phyloP scores from a whole-genome alignment of 768 basidiomycete species.

The Tubosaeta sp. region DNA sequence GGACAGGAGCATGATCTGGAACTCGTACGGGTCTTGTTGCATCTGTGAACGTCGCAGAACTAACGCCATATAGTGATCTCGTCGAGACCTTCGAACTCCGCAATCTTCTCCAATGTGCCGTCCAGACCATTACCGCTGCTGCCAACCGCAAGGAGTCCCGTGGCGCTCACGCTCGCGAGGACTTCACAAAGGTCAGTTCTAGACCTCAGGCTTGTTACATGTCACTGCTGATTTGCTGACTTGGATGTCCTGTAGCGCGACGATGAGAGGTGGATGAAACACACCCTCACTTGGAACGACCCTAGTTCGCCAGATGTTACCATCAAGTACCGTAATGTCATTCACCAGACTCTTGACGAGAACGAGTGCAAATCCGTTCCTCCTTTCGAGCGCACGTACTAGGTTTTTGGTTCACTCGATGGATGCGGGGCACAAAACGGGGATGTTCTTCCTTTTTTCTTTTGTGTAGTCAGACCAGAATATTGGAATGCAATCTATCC shows the following conservation, averaged over 20 bases:
- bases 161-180: constrained; percentile 98
- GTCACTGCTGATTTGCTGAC: constrained; percentile 1
- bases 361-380: constrained; percentile 96
- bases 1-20: constrained; percentile 99
- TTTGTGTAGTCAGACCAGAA: constrained; percentile 5
- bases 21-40: constrained; percentile 63
- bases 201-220: not conserved
- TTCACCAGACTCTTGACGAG: constrained; percentile 84
- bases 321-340: constrained; percentile 87
- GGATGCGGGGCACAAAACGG: constrained; percentile 3
- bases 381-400: constrained; percentile 97
- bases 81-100: constrained; percentile 96
- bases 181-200: constrained; percentile 79
- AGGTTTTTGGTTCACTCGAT: constrained; percentile 10
- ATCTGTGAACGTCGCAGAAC: constrained; percentile 2
- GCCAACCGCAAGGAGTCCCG: constrained; percentile 96
- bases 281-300: constrained; percentile 90
- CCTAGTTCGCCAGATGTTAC: constrained; percentile 74
- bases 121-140: constrained; percentile 91
- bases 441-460: constrained; percentile 3
- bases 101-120: constrained; percentile 91
- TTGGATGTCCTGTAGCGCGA: constrained; percentile 59
- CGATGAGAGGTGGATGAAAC: constrained; percentile 93
- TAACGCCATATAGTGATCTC: constrained; percentile 62
- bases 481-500: constrained; percentile 11